phyloP scores from a whole-genome alignment of 140 eudicot species.

The Flaveria floridana region DNA sequence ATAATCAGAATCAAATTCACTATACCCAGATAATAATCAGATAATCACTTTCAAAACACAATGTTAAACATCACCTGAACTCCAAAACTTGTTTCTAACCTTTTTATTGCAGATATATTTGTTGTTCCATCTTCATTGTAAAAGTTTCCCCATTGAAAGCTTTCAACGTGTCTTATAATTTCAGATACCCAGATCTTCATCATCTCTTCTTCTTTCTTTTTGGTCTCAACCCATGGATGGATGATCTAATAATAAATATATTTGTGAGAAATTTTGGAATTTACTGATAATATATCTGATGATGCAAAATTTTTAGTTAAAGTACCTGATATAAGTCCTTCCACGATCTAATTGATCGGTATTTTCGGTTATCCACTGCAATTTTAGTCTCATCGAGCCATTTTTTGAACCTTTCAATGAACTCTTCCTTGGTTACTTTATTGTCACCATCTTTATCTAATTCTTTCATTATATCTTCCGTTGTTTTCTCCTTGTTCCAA shows the following conservation, averaged over 20 bases:
- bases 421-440: conserved; percentile 57
- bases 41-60: neutral
- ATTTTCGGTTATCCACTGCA: conserved; percentile 40
- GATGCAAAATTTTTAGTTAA: neutral
- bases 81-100: conserved; percentile 28
- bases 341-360: conserved; percentile 48
- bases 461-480: conserved; percentile 52
- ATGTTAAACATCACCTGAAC: neutral
- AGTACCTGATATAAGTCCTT: conserved; percentile 55
- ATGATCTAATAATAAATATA: conserved; percentile 46
- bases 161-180: conserved; percentile 45
- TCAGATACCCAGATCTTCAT: conserved; percentile 54
- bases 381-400: conserved; percentile 64
- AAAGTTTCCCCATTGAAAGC: conserved; percentile 46
- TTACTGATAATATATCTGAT: neutral
- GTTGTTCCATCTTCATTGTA: conserved; percentile 57
- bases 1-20: no score
- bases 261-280: neutral
- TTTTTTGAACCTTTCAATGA: conserved; percentile 48
- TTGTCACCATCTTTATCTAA: conserved; percentile 51
- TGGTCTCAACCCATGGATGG: conserved; percentile 57
- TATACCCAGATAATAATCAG: neutral
- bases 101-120: conserved; percentile 47
- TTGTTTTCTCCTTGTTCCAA: conserved; percentile 43
- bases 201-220: conserved; percentile 60